These are phyloP conservation scores for Neurospora africana DNA, from an alignment of 495 filamentous ascomycete genomes.

Conservation along the genomic window DNA sequence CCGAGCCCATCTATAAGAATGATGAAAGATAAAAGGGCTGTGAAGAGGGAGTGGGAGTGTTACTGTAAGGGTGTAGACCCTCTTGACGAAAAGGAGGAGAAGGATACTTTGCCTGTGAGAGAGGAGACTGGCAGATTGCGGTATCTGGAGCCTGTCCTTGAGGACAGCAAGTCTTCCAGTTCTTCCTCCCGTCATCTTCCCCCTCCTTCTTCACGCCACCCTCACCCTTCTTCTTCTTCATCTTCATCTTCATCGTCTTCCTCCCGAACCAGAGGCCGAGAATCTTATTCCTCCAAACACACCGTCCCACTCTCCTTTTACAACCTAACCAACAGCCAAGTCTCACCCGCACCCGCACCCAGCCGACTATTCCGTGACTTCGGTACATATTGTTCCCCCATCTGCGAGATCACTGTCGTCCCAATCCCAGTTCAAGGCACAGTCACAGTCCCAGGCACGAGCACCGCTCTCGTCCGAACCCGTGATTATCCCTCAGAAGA, in stretches of 20 bases:
- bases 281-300: constrained; percentile 43
- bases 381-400: background rate
- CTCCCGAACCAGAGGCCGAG: background rate
- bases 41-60: background rate
- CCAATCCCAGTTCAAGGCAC: background rate
- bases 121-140: background rate
- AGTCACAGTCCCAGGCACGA: background rate
- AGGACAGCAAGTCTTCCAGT: background rate
- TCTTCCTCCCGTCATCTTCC: background rate
- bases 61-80: background rate
- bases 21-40: constrained; percentile 8
- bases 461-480: background rate
- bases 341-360: background rate
- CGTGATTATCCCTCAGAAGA: background rate
- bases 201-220: background rate
- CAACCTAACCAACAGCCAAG: background rate
- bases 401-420: background rate
- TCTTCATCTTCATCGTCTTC: constrained; percentile 1
- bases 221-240: background rate
- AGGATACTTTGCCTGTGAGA: background rate
- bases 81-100: background rate
- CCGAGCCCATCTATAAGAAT: constrained; percentile 1
- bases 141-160: background rate
- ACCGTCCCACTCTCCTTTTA: constrained; percentile 28
- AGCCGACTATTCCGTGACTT: background rate